phyloP scores from a whole-genome alignment of 2,329 filamentous ascomycete species.

The Xylariaceae sp. region DNA sequence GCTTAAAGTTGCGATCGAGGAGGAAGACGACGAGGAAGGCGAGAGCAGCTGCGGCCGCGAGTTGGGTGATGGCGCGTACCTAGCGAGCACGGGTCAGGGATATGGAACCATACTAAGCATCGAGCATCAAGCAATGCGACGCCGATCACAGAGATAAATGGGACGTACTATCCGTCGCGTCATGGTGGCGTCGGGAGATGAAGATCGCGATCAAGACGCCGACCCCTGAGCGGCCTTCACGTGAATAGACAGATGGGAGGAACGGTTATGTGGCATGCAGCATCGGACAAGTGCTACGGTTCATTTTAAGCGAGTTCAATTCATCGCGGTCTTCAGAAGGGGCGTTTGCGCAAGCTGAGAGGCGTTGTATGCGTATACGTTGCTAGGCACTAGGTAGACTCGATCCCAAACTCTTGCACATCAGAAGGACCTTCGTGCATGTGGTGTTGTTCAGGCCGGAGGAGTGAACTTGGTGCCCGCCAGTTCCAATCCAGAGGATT shows the following conservation, averaged over 20 bases:
- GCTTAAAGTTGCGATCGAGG: conserved; percentile 82
- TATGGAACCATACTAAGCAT: neutral
- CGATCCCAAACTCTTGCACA: too few species aligned
- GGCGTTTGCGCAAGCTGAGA: neutral
- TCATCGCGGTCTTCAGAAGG: conserved; percentile 9
- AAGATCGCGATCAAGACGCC: conserved; percentile 8
- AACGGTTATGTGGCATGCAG: conserved; percentile 22
- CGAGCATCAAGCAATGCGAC: too few species aligned
- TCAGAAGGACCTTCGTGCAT: too few species aligned
- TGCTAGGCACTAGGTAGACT: too few species aligned
- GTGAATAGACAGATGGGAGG: conserved; percentile 22
- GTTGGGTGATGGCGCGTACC: conserved; percentile 69
- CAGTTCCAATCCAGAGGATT: too few species aligned
- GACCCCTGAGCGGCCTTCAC: conserved; percentile 17
- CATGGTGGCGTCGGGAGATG: conserved; percentile 25
- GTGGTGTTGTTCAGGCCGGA: too few species aligned
- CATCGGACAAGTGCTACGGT: conserved; percentile 22
- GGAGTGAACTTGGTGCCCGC: too few species aligned
- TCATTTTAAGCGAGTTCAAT: conserved; percentile 28
- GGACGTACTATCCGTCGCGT: conserved; percentile 33
- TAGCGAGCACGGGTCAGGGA: conserved; percentile 24
- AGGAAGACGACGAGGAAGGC: conserved; percentile 70
- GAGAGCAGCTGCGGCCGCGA: conserved; percentile 59
- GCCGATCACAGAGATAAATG: neutral
- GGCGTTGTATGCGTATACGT: neutral